A percentile compares a stretch with the other conserved stretches of the same genome.
phyloP scores from a whole-genome alignment of 495 filamentous ascomycete species.

The Tuber magnatum region DNA sequence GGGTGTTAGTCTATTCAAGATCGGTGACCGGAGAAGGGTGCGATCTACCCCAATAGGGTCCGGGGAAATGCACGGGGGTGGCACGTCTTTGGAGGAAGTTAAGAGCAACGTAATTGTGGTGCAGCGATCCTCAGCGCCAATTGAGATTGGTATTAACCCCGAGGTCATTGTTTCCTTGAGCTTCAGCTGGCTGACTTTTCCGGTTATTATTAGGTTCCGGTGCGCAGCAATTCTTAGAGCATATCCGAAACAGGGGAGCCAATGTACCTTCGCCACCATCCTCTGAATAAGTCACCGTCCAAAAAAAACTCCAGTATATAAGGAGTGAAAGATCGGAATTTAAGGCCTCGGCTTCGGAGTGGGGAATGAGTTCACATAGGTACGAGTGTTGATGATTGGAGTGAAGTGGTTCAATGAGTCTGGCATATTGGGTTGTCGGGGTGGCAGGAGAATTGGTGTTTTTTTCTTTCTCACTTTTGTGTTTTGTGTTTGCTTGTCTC shows the following conservation, averaged over 20 bases:
- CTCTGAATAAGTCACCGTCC: background rate
- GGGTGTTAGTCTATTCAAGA: constrained; percentile 38
- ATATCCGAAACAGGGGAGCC: constrained; percentile 29
- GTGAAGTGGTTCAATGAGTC: background rate
- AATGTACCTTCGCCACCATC: constrained; percentile 32
- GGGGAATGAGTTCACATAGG: background rate
- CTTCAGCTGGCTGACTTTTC: constrained; percentile 14
- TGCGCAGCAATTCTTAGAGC: constrained; percentile 32
- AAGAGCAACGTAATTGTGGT: constrained; percentile 37
- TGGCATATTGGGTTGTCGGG: constrained; percentile 5
- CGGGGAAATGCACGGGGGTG: constrained; percentile 21
- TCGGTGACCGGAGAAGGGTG: constrained; percentile 27
- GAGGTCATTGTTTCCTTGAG: background rate
- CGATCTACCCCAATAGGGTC: constrained; percentile 12
- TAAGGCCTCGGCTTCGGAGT: background rate
- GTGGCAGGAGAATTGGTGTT: constrained; percentile 11
- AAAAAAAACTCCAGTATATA: background rate
- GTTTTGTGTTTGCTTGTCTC: background rate
- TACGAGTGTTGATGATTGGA: background rate
- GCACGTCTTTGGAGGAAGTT: constrained; percentile 34
- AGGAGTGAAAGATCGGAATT: background rate
- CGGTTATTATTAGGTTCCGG: constrained; percentile 17
- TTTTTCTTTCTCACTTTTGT: constrained; percentile 9
- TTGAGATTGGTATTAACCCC: constrained; percentile 27
- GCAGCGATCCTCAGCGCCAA: constrained; percentile 23